Percentiles rank a stretch among this genome's conserved stretches.
Conservation (phyloP, 176 grass and related monocot species). For the Metroxylon sagu region DNA sequence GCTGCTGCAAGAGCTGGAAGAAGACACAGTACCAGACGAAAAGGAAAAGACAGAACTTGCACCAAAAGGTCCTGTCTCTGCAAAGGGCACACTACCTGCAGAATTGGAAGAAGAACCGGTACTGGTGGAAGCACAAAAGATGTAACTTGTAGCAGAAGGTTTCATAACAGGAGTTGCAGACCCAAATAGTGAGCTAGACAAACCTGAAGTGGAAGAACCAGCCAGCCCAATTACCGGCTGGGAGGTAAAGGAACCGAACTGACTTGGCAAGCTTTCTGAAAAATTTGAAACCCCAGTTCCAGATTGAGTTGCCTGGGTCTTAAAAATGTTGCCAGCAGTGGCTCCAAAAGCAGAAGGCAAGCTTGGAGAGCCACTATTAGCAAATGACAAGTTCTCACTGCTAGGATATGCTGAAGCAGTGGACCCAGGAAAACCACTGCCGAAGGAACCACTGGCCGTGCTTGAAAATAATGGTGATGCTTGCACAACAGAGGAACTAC, state of each 20-base stretch:
- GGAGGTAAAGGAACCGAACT: background rate
- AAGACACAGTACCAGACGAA: background rate
- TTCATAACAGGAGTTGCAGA: background rate
- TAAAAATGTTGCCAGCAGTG: background rate
- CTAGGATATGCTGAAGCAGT: conserved; percentile 1
- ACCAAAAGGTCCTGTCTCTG: background rate
- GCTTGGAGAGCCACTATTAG: background rate
- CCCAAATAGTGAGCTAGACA: background rate
- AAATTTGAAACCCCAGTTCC: background rate
- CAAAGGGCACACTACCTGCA: background rate
- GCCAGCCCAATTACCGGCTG: background rate
- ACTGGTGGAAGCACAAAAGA: background rate
- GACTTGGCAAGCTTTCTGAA: background rate
- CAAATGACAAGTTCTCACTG: background rate
- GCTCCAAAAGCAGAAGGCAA: background rate
- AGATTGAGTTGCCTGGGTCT: background rate
- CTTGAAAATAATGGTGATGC: background rate
- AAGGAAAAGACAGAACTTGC: conserved; percentile 5
- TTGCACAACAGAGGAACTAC: background rate
- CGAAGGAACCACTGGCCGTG: background rate
- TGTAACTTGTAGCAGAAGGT: background rate
- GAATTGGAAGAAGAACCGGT: conserved; percentile 2
- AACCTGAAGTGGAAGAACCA: background rate
- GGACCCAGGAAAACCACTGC: background rate
- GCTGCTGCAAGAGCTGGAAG: background rate